phyloP scores from a whole-genome alignment of 2,329 filamentous ascomycete genomes.

The Neonectria ditissima region DNA sequence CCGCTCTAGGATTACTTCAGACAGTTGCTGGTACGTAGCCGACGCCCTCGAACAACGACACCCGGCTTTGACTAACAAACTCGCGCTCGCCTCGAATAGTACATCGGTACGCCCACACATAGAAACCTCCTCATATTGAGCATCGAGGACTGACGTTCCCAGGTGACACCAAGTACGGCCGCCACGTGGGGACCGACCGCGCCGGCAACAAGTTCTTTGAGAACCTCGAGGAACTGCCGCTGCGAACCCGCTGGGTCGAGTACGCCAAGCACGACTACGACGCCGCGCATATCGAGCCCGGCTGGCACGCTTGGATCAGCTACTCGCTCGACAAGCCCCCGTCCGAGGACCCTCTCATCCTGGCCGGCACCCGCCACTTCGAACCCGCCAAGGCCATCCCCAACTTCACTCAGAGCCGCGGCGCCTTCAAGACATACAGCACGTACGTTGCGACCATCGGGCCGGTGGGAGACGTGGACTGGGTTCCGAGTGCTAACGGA shows the following conservation, averaged over 20 bases:
- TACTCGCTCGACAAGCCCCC: conserved; percentile 93
- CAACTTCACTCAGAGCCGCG: conserved; percentile 80
- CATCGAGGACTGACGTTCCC: conserved; percentile 30
- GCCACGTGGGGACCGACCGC: conserved; percentile 84
- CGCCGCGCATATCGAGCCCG: conserved; percentile 87
- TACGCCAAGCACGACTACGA: conserved; percentile 91
- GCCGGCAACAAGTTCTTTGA: conserved; percentile 99
- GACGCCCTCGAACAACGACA: conserved; percentile 36
- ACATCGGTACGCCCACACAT: conserved; percentile 61
- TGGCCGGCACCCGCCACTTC: conserved; percentile 77
- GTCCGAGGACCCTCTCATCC: conserved; percentile 77
- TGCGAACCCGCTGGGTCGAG: conserved; percentile 97
- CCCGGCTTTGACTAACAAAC: conserved; percentile 41
- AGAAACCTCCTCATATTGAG: neutral
- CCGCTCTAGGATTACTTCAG: conserved; percentile 81
- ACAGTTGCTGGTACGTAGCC: conserved; percentile 86
- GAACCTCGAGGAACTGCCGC: conserved; percentile 93
- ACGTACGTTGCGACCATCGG: conserved; percentile 74
- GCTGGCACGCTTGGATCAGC: conserved; percentile 98
- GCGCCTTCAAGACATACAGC: conserved; percentile 91
- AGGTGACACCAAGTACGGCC: conserved; percentile 98
- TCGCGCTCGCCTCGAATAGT: conserved; percentile 53
- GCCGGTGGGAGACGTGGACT: neutral
- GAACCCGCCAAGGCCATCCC: conserved; percentile 78
- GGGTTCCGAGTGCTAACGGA: conserved; percentile 31